phyloP scores from a whole-genome alignment of 768 basidiomycete genomes.

The Pisolithus sp. region DNA sequence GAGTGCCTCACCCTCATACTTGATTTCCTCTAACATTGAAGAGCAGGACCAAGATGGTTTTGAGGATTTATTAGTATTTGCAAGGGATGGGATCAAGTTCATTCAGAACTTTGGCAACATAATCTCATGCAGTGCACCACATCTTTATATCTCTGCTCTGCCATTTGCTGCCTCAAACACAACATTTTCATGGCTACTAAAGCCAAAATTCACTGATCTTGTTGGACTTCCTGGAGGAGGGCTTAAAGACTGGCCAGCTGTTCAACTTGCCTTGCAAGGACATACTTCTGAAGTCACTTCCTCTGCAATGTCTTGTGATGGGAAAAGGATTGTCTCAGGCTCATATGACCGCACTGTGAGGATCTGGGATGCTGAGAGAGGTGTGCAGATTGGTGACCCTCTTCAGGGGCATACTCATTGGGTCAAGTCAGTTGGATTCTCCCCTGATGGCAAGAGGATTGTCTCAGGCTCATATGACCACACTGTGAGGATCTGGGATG shows the following conservation, averaged over 20 bases:
- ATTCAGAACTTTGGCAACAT: conserved; percentile 6
- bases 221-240: not conserved
- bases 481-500: no score
- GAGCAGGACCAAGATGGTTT: no score
- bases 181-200: conserved; percentile 5
- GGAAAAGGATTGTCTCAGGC: not conserved
- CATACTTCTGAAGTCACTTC: not conserved
- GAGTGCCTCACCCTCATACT: not conserved
- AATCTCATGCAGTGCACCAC: conserved; percentile 14
- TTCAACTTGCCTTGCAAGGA: not conserved
- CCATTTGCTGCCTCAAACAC: conserved; percentile 19
- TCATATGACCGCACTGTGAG: not conserved
- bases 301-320: not conserved
- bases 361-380: not conserved
- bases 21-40: no score
- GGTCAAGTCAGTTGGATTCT: no score
- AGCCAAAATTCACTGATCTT: not conserved
- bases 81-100: conserved; percentile 7
- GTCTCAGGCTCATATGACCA: no score
- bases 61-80: not conserved
- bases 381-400: no score
- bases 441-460: no score
- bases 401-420: no score
- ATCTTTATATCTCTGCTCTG: conserved; percentile 20
- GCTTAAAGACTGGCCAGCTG: not conserved